A percentile compares a stretch with the other conserved stretches of the same genome.
These are phyloP conservation scores for Eutrema salsugineum DNA, from an alignment of 441 rosid species.

Conservation along the genomic window DNA sequence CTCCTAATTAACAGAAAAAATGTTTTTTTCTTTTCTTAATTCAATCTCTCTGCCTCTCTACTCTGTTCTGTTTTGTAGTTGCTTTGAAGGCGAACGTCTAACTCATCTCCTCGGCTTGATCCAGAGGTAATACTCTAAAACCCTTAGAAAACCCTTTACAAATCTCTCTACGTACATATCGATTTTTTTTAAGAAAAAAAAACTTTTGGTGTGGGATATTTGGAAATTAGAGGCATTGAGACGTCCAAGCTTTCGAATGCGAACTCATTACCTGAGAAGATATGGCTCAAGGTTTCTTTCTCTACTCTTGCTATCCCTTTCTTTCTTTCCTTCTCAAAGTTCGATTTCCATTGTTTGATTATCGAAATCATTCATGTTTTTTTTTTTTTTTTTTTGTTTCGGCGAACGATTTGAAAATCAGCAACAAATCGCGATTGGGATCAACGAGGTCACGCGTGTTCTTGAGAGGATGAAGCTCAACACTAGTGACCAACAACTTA, in stretches of 20 bases:
- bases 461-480: conserved; percentile 71
- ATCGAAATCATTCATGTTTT: too few relatives aligned
- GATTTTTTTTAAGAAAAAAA: too few relatives aligned
- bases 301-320: background rate
- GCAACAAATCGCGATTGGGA: conserved; percentile 93
- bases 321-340: too few relatives aligned
- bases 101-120: conserved; percentile 52
- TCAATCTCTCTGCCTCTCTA: background rate
- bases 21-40: background rate
- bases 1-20: background rate
- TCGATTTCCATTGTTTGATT: too few relatives aligned
- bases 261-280: conserved; percentile 65
- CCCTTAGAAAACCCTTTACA: background rate
- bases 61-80: conserved; percentile 31
- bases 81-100: conserved; percentile 66
- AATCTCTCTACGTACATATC: background rate
- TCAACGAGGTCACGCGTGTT: conserved; percentile 86
- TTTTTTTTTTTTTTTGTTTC: too few relatives aligned
- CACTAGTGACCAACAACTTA: background rate
- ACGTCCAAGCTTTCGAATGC: conserved; percentile 49
- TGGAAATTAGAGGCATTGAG: conserved; percentile 48
- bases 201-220: background rate
- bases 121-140: conserved; percentile 45
- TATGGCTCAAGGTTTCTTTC: conserved; percentile 75
- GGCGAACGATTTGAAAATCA: conserved; percentile 7